Base-by-base conservation (phyloP, 768 basidiomycete genomes). In the Symmetrospora coprosmae region DNA sequence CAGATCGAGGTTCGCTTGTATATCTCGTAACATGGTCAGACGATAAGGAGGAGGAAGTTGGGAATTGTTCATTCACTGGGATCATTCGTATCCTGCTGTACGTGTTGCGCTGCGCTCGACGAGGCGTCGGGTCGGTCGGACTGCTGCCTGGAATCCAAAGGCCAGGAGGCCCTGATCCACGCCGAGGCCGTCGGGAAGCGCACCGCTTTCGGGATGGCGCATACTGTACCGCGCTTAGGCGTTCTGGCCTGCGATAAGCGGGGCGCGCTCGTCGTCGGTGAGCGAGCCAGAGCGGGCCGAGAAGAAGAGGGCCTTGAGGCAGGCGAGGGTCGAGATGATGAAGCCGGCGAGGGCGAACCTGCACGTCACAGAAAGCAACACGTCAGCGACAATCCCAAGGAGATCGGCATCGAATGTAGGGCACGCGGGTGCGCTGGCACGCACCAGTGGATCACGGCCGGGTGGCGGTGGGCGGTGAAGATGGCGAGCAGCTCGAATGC, bases 401-500 rank as follows among this genome's bases (percentile, higher is more conserved):
- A 87, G 77, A 30, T 86, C 81, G 55, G 96, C 75, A 70, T 92
- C 80, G 70, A 88, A 80, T 68, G 88, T 89, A 2, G 73, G 86
- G 53, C 96, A 79, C 13, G 89, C 81, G n/a, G n/a, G n/a, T n/a
- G n/a, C n/a, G n/a, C n/a, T n/a, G n/a, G n/a, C n/a, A n/a, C n/a
- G 37, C 79, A 77, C 89, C 89, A 97, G 74, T 91, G 89, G 66
- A 96, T 82, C 75, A 96, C 91, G 49, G 75, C 77, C 59, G 79
- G 78, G 35, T 76, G 73, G 27, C 63, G 75, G 73, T 90, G 82
- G 69, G 86, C 69, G 74, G 50, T 50, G 62, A 35, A 96, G 75
- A 97, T 89, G 41, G 86, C 91, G 75, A 84, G 91, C 30, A 99
- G 78, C n/a, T 85, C 82, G 85, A 86, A 92, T 39, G 83, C 81